Base-by-base conservation (phyloP, 129 eudicot species). In the Flaveria ramosissima region DNA sequence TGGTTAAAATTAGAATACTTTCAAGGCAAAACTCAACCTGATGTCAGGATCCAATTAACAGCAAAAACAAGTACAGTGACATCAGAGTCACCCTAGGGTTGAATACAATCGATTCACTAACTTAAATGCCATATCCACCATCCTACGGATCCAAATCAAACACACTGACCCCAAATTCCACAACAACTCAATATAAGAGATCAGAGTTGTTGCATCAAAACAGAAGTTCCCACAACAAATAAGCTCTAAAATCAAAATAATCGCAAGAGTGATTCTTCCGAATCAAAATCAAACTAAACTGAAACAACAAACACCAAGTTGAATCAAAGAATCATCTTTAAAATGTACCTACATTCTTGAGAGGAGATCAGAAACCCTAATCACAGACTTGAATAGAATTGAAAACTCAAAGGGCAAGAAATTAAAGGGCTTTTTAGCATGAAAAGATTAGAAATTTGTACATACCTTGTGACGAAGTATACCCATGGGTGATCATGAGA, bases 301-400 rank as follows among this genome's bases (percentile, higher is more conserved):
- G 46, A 65, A 42, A 80, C 50, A 50, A 64, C n/a, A 64, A 53
- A 52, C 74, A 51, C 3, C 7, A 9, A 39, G 59, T 51, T 72
- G 3, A 19, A 78, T 23, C 41, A 20, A 64, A 36, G 7, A 43
- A 43, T 36, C 17, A 42, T 30, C 36, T 9, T 7, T n/a, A 52
- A 27, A 80, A 80, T 80, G 80, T 74, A 80, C 84, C 84, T 80
- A 75, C 84, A 80, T 80, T 80, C 46, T 13, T 48, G 16, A 66
- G 52, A 56, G 63, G 50, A 68, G 84, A 74, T 80, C 84, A 80
- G 76, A 68, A 73, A 70, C 84, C 80, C 84, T 74, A 80, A 68
- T 70, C 32, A 57, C 9, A 11, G n/a, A 80, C 32, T 43, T 65
- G 19, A 36, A 32, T 21, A n/a, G 36, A 61, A 75, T 48, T 43